Percentiles rank a stretch among this genome's conserved stretches.
These are phyloP conservation scores for Steccherinum ochraceum DNA, from an alignment of 768 basidiomycete species.

Conservation along the genomic window DNA sequence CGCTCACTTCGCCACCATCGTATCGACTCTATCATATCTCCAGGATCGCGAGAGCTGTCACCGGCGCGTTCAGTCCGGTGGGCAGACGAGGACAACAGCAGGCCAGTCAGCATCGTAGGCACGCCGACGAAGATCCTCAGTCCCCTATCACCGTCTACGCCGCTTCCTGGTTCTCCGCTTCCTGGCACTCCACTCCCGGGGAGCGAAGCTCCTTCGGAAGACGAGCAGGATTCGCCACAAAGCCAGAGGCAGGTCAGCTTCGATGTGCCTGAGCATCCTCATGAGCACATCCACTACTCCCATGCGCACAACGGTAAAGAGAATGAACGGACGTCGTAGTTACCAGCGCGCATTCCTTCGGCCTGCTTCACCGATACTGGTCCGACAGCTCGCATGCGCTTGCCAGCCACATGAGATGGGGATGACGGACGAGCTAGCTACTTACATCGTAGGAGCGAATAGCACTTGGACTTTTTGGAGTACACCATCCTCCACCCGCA, in stretches of 20 bases:
- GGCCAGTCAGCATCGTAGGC: slow-evolving; percentile 9
- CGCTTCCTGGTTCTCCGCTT: slow-evolving; percentile 8
- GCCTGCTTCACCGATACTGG: too few relatives aligned
- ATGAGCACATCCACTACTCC: neutral
- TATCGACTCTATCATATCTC: slow-evolving; percentile 24
- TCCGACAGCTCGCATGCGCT: too few relatives aligned
- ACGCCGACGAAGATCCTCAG: slow-evolving; percentile 12
- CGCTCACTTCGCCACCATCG: slow-evolving; percentile 21
- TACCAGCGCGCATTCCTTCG: too few relatives aligned
- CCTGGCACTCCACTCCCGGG: slow-evolving; percentile 2
- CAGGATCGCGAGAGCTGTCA: slow-evolving; percentile 32
- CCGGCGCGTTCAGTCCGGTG: slow-evolving; percentile 44
- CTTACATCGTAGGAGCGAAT: too few relatives aligned
- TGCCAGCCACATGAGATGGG: too few relatives aligned
- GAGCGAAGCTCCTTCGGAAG: slow-evolving; percentile 18
- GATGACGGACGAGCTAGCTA: too few relatives aligned
- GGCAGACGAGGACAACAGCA: slow-evolving; percentile 28
- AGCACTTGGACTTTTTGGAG: neutral
- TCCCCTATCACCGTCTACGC: slow-evolving; percentile 14
- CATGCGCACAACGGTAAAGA: too few relatives aligned
- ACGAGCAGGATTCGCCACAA: slow-evolving; percentile 7
- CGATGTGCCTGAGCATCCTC: slow-evolving; percentile 4
- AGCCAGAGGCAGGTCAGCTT: slow-evolving; percentile 8
- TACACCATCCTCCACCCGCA: neutral
- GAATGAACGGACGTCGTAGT: too few relatives aligned